Evolutionary conservation across 2,329 filamentous ascomycete genomes (phyloP), one percentile per base, ranked within the genome.

Genomic region (Apiospora sp.): DNA sequence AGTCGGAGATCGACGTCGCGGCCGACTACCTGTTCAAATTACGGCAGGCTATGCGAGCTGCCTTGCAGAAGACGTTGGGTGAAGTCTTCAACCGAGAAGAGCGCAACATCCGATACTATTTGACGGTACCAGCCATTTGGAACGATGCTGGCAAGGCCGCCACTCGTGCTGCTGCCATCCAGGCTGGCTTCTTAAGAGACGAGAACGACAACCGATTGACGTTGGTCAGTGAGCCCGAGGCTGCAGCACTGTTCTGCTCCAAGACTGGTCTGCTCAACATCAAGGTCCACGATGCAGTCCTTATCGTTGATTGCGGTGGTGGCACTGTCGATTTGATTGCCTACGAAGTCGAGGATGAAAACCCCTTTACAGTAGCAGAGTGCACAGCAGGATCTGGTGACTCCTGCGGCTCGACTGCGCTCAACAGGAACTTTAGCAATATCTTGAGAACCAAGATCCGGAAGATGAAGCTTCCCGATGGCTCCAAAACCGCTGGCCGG

Each of bases 91-190:
- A 97, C 84, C 90, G 96, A 83, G 96, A 98, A 86, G 96, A 98
- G 87, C 93, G 96, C 79, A 98, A 98, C 83, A 99, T 98, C 79
- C 91, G 94, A 78, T 98, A 98, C 85, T 98, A 98, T 83, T 87
- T 99, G 78, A 99, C 96, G 2, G 96, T 99, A n/a, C 96, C 96
- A 27, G 96, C 96, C 77, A 98, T 99, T 78, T 98, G 96, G 96
- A 98, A 98, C 83, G 96, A 98, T 85, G 96, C 96, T 67, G 96
- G 95, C 78, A 99, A 99, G 86, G 96, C 96, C 72, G 96, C 96
- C 51, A 98, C 96, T 19, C 92, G 96, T 85, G 94, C 95, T 22
- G 96, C 96, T 34, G 96, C 96, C 76, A 98, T 98, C 77, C 96
- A 98, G 84, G 96, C 96, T 74, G 96, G 96, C 67, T 98, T 98